phyloP scores from a whole-genome alignment of 176 grass and related monocot species.

The Raddia distichophylla region DNA sequence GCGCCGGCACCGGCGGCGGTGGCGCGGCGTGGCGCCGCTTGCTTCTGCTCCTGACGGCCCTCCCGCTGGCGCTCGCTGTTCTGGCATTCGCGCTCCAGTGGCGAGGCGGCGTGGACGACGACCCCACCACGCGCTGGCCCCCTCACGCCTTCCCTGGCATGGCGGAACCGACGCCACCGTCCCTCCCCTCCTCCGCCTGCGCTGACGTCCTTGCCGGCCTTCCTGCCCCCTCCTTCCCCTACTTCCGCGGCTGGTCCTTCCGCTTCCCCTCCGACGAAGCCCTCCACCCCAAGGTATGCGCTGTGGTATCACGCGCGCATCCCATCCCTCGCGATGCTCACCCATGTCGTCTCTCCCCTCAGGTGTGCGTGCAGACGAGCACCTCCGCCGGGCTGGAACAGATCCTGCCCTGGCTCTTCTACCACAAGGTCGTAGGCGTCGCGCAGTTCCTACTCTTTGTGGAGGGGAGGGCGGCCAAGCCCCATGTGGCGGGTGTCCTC shows the following conservation, averaged over 20 bases:
- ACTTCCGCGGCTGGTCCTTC: constrained; percentile 80
- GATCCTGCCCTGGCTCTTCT: constrained; percentile 94
- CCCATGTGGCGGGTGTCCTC: constrained; percentile 69
- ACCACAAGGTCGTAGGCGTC: constrained; percentile 90
- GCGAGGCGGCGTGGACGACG: constrained; percentile 77
- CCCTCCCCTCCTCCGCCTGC: constrained; percentile 38
- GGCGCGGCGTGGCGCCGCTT: constrained; percentile 47
- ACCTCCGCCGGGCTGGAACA: constrained; percentile 90
- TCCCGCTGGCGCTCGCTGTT: constrained; percentile 67
- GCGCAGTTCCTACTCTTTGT: constrained; percentile 89
- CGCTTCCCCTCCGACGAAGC: constrained; percentile 45
- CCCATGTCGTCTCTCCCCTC: not conserved
- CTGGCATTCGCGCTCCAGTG: constrained; percentile 86
- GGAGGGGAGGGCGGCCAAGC: constrained; percentile 87
- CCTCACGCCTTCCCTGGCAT: constrained; percentile 58
- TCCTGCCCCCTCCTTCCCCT: constrained; percentile 64
- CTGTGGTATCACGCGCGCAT: not conserved
- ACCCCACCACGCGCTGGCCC: constrained; percentile 69
- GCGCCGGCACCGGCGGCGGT: constrained; percentile 5
- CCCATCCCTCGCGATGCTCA: too few species aligned
- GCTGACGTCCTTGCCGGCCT: constrained; percentile 15
- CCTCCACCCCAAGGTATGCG: constrained; percentile 70
- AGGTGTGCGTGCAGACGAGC: constrained; percentile 86
- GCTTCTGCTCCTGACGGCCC: constrained; percentile 65
- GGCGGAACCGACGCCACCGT: constrained; percentile 51